Percentiles rank a stretch among this genome's conserved stretches.
Evolutionary conservation across 352 stramenopile species (phyloP).

Genomic region (Phytophthora megakarya): DNA sequence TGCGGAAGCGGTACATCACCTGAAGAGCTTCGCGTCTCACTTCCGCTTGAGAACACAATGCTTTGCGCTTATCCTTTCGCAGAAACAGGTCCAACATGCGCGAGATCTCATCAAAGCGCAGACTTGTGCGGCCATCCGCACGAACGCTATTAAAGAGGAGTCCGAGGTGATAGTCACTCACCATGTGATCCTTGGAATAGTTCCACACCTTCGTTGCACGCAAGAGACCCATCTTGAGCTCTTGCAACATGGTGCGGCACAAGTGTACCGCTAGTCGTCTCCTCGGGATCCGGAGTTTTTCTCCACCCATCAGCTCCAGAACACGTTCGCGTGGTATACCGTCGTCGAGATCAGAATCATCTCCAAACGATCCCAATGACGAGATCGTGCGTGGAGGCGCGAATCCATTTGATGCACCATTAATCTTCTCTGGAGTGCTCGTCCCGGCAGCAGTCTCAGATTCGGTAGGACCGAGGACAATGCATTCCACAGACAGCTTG

Average conservation of each 20-base stretch:
- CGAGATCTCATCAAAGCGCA: constrained; percentile 86
- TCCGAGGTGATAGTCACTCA: constrained; percentile 84
- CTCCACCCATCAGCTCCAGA: constrained; percentile 80
- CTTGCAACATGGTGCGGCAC: constrained; percentile 67
- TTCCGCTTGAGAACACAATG: constrained; percentile 69
- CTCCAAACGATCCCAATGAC: constrained; percentile 48
- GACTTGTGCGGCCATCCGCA: constrained; percentile 67
- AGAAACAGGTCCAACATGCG: constrained; percentile 86
- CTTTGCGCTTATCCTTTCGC: constrained; percentile 77
- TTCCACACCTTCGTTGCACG: constrained; percentile 87
- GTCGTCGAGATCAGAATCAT: constrained; percentile 39
- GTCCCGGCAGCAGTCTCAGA: constrained; percentile 14
- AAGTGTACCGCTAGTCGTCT: constrained; percentile 78
- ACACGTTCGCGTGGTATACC: constrained; percentile 51
- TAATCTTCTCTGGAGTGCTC: constrained; percentile 11
- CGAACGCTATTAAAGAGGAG: constrained; percentile 81
- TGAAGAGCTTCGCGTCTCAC: constrained; percentile 77
- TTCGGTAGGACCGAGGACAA: constrained; percentile 67
- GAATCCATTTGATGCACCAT: constrained; percentile 23
- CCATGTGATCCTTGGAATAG: constrained; percentile 75
- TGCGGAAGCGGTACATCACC: constrained; percentile 91
- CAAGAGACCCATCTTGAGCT: constrained; percentile 71
- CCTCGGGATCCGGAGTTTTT: constrained; percentile 83
- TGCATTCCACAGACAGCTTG: constrained; percentile 84
- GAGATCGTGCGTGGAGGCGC: constrained; percentile 41